These are phyloP conservation scores for Striga asiatica DNA, from an alignment of 257 asterid species.

Conservation along the genomic window DNA sequence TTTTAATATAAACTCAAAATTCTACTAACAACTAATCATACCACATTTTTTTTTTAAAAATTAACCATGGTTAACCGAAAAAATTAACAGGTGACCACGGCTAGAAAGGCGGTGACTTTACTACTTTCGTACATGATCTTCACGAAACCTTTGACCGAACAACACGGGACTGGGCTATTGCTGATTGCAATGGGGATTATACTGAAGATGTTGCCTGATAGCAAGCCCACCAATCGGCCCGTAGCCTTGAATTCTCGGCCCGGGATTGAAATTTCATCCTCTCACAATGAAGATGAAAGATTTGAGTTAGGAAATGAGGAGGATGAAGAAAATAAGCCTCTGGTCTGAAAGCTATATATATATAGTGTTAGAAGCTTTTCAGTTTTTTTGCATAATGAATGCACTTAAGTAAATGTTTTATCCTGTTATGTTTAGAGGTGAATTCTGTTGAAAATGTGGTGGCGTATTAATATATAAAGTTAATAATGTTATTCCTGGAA, in stretches of 20 bases:
- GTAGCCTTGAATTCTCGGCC: slow-evolving; percentile 14
- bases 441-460: not conserved
- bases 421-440: not conserved
- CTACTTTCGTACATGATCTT: slow-evolving; percentile 73
- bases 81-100: slow-evolving; percentile 64
- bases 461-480: not conserved
- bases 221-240: slow-evolving; percentile 26
- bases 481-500: too few relatives aligned
- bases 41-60: not conserved
- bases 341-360: slow-evolving; percentile 37
- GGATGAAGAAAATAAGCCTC: slow-evolving; percentile 54
- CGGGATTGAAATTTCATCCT: slow-evolving; percentile 7
- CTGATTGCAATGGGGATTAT: slow-evolving; percentile 69
- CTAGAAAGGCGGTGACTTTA: slow-evolving; percentile 84
- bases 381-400: not conserved
- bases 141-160: slow-evolving; percentile 83
- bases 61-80: not conserved
- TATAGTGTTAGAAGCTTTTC: not conserved
- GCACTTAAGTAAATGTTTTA: not conserved
- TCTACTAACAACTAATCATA: too few relatives aligned
- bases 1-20: too few relatives aligned
- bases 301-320: slow-evolving; percentile 37
- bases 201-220: slow-evolving; percentile 77
- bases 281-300: slow-evolving; percentile 14
- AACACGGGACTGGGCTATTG: slow-evolving; percentile 66